These are phyloP conservation scores for Pelargonium myrrhifolium DNA, from an alignment of 441 rosid species.

Conservation along the genomic window DNA sequence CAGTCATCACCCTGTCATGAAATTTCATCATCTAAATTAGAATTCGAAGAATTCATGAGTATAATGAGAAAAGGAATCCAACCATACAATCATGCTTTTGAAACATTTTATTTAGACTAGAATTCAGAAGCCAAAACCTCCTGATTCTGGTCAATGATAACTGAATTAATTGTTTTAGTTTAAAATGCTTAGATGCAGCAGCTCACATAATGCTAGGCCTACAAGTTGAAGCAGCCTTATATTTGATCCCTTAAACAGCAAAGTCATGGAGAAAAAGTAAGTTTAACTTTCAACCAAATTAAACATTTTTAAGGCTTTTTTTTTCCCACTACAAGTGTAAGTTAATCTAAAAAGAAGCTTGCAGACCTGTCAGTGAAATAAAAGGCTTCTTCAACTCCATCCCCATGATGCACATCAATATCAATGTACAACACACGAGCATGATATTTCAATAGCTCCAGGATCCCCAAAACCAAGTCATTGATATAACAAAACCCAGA, in stretches of 20 bases:
- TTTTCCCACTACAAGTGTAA: constrained; percentile 4
- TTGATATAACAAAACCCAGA: constrained; percentile 98
- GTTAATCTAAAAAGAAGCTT: constrained; percentile 15
- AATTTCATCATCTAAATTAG: constrained; percentile 16
- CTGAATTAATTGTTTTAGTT: neutral
- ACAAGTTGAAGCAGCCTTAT: constrained; percentile 10
- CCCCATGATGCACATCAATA: constrained; percentile 98
- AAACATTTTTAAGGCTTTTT: neutral
- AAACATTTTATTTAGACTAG: neutral
- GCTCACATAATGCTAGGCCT: neutral
- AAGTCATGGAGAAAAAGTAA: neutral
- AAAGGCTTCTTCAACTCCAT: constrained; percentile 99
- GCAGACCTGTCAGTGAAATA: constrained; percentile 86
- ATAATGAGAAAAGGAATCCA: neutral
- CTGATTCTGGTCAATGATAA: neutral
- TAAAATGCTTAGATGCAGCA: neutral
- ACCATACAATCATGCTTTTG: neutral
- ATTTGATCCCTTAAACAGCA: neutral
- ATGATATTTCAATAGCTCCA: constrained; percentile 88
- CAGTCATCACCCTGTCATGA: constrained; percentile 89
- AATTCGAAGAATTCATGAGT: constrained; percentile 14
- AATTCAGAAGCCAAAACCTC: neutral
- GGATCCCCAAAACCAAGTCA: constrained; percentile 86
- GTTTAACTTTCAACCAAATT: neutral
- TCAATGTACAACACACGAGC: constrained; percentile 85